Percentiles rank a stretch among this genome's conserved stretches.
These are phyloP conservation scores for Kurtzmaniella natalensis DNA, from an alignment of 1,139 yeast genomes.

Conservation along the genomic window DNA sequence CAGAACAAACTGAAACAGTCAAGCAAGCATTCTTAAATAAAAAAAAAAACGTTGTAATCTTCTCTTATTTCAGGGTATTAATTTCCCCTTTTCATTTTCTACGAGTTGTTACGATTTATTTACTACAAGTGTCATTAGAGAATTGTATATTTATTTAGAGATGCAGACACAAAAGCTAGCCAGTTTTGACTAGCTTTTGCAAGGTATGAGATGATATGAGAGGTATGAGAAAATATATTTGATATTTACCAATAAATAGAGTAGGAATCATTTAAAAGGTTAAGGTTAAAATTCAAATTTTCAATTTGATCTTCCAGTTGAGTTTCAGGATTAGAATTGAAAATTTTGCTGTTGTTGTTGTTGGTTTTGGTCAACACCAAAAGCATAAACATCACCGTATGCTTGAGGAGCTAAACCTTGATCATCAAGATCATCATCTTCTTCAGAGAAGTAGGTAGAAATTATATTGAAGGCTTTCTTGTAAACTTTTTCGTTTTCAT, in stretches of 20 bases:
- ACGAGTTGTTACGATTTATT: too few relatives aligned
- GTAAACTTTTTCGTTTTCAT: conserved; percentile 87
- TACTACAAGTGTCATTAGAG: conserved; percentile 2
- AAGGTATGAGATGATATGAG: conserved; percentile 3
- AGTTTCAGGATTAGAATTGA: conserved; percentile 33
- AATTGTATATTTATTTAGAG: conserved; percentile 5
- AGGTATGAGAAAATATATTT: conserved; percentile 3
- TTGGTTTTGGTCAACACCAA: conserved; percentile 58
- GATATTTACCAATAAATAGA: conserved; percentile 1
- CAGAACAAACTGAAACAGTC: too few relatives aligned
- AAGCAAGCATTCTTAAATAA: too few relatives aligned
- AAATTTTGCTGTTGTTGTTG: conserved; percentile 36
- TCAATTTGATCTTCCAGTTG: background rate
- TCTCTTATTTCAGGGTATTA: too few relatives aligned
- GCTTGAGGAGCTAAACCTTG: conserved; percentile 80
- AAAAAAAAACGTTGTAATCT: too few relatives aligned
- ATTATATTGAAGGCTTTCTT: conserved; percentile 86
- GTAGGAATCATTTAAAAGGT: conserved; percentile 2
- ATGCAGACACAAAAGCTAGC: conserved; percentile 9
- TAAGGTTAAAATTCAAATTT: conserved; percentile 3
- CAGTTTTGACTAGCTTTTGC: background rate
- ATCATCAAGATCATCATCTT: conserved; percentile 69
- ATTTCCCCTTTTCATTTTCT: too few relatives aligned
- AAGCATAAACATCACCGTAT: conserved; percentile 81
- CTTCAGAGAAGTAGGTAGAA: conserved; percentile 87